phyloP scores from a whole-genome alignment of 2,329 filamentous ascomycete genomes.

The Botrytis elliptica region DNA sequence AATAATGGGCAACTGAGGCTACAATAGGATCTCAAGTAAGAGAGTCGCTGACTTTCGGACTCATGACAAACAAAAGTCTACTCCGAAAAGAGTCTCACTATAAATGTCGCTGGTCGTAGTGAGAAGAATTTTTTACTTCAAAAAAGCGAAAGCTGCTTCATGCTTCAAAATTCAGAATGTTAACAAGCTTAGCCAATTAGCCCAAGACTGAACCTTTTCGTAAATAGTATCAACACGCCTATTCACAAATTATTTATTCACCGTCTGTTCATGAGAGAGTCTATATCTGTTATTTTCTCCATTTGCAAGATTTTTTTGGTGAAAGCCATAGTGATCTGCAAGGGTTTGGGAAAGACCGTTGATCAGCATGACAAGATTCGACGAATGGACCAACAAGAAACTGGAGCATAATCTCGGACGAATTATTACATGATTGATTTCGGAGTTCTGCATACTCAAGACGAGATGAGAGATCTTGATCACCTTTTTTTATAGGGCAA shows the following conservation, averaged over 20 bases:
- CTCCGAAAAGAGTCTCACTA: not conserved
- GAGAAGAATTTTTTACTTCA: not conserved
- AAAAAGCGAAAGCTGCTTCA: not conserved
- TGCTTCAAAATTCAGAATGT: not conserved
- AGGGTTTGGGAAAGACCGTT: not conserved
- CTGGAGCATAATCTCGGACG: not conserved
- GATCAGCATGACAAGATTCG: not conserved
- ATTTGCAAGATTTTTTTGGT: not conserved
- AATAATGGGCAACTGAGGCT: not conserved
- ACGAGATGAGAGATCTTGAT: not conserved
- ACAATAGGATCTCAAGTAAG: not conserved
- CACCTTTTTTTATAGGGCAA: not conserved
- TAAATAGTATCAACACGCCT: not conserved
- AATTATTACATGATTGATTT: not conserved
- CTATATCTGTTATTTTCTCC: not conserved
- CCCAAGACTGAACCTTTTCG: not conserved
- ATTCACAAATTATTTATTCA: not conserved
- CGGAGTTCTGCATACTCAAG: not conserved
- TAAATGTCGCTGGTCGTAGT: not conserved
- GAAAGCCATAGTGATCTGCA: not conserved
- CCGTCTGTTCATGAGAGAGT: not conserved
- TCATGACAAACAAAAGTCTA: not conserved
- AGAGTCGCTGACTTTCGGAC: not conserved
- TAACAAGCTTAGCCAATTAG: not conserved
- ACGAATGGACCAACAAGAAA: not conserved